These are phyloP conservation scores for Linum tenue DNA, from an alignment of 345 rosid species.

Conservation along the genomic window DNA sequence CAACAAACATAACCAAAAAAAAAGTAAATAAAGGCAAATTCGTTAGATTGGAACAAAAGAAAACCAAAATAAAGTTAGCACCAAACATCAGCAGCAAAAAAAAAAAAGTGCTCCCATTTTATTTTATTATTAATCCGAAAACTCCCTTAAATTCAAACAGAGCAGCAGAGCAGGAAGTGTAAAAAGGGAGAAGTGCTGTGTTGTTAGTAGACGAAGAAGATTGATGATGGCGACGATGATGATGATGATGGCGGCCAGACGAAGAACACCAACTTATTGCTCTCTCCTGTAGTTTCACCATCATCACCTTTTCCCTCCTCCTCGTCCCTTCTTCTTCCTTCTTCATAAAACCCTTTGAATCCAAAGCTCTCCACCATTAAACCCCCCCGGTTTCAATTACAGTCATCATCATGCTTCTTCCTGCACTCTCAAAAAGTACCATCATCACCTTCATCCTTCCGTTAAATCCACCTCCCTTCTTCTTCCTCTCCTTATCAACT, in stretches of 20 bases:
- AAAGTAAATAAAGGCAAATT: not conserved
- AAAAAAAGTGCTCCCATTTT: too few relatives aligned
- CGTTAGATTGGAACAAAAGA: not conserved
- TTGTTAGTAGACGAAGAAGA: too few relatives aligned
- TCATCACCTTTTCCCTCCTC: not conserved
- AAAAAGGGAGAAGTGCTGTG: too few relatives aligned
- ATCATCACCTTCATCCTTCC: constrained; percentile 33
- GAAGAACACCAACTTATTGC: not conserved
- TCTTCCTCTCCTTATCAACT: constrained; percentile 18
- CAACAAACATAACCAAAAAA: constrained; percentile 6
- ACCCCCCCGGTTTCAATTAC: constrained; percentile 24
- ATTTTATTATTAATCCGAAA: too few relatives aligned
- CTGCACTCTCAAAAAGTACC: constrained; percentile 42
- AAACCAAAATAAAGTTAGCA: not conserved
- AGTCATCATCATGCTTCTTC: constrained; percentile 52
- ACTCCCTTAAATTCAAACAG: too few relatives aligned
- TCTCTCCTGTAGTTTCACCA: not conserved
- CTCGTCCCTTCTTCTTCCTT: not conserved
- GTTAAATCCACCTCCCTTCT: constrained; percentile 43
- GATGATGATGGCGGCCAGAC: too few relatives aligned
- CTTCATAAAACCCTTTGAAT: not conserved
- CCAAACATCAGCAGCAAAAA: not conserved
- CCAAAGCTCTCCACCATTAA: constrained; percentile 17
- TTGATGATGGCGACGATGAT: too few relatives aligned
- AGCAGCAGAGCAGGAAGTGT: too few relatives aligned